These are phyloP conservation scores for Xylariaceae sp. DNA, from an alignment of 2,329 filamentous ascomycete species.

Conservation along the genomic window DNA sequence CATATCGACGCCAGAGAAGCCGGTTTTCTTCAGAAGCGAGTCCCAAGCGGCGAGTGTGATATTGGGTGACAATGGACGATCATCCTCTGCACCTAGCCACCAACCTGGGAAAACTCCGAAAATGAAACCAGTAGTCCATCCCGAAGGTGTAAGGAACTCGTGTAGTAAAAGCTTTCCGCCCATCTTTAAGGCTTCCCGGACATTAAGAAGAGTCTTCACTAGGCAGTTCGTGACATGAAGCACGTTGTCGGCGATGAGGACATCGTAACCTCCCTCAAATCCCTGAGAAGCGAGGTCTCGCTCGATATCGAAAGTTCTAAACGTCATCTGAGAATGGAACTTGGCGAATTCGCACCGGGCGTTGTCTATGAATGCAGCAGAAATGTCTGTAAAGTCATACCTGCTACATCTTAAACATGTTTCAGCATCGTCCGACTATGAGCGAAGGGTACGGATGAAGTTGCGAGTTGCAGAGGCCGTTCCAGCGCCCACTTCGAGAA, in stretches of 20 bases:
- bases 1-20: conserved; percentile 16
- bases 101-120: conserved; percentile 27
- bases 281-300: conserved; percentile 13
- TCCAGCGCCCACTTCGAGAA: conserved; percentile 24
- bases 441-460: conserved; percentile 3
- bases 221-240: conserved; percentile 18
- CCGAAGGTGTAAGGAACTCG: conserved; percentile 1
- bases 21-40: conserved; percentile 5
- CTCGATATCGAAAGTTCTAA: conserved; percentile 26
- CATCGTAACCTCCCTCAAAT: conserved; percentile 14
- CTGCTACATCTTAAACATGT: conserved; percentile 7
- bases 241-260: conserved; percentile 20
- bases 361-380: conserved; percentile 6
- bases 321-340: conserved; percentile 12
- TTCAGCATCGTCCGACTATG: neutral
- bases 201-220: conserved; percentile 6
- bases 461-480: conserved; percentile 12
- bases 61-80: conserved; percentile 5
- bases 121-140: conserved; percentile 12
- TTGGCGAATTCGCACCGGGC: conserved; percentile 4
- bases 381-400: conserved; percentile 27
- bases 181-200: conserved; percentile 17
- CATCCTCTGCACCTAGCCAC: conserved; percentile 14
- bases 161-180: conserved; percentile 23
- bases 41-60: conserved; percentile 11